Evolutionary conservation across 2,329 filamentous ascomycete species (phyloP).

Genomic region (Pseudogymnoascus sp.): DNA sequence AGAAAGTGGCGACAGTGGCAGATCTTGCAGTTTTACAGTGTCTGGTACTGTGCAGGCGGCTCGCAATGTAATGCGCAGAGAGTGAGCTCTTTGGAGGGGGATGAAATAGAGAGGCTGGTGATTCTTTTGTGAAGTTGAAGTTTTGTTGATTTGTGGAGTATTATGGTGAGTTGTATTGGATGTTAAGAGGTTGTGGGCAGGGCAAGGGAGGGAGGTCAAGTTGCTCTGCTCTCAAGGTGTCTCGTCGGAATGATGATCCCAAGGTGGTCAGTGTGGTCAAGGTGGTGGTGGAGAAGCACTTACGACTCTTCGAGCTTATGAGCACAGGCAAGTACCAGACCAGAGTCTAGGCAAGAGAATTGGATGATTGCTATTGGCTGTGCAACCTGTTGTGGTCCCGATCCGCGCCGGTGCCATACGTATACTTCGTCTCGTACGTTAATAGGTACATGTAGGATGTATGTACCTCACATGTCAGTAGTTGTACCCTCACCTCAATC

Average conservation of each 20-base stretch:
- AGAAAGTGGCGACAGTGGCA: neutral
- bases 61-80: neutral
- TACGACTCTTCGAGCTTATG: neutral
- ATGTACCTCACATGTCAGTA: neutral
- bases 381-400: neutral
- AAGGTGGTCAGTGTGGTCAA: neutral
- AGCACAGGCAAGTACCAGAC: neutral
- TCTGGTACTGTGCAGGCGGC: neutral
- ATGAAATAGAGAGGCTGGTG: neutral
- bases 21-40: neutral
- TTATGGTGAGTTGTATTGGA: neutral
- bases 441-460: neutral
- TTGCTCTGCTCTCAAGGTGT: constrained; percentile 1
- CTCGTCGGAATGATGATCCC: constrained; percentile 2
- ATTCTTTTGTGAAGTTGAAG: neutral
- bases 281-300: neutral
- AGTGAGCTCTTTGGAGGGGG: neutral
- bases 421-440: constrained; percentile 1
- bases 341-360: neutral
- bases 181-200: neutral
- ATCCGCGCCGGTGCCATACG: constrained; percentile 5
- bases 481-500: too few species aligned
- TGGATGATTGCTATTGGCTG: neutral
- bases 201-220: neutral
- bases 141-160: neutral